phyloP scores from a whole-genome alignment of 1,139 yeast species.

The Debaryomyces udenii region DNA sequence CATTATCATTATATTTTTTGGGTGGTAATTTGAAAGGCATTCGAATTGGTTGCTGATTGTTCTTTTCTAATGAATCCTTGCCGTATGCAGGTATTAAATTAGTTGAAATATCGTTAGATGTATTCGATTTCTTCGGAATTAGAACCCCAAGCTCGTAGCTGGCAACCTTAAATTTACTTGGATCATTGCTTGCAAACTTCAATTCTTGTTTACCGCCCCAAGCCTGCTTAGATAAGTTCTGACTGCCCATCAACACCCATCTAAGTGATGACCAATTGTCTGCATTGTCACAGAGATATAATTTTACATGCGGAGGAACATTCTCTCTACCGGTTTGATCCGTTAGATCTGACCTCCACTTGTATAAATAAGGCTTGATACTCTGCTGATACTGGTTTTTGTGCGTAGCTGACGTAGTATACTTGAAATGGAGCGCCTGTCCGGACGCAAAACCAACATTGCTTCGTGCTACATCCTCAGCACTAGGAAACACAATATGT shows the following conservation, averaged over 20 bases:
- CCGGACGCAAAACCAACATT: conserved; percentile 53
- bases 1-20: conserved; percentile 35
- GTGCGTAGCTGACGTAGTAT: conserved; percentile 25
- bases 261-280: conserved; percentile 53
- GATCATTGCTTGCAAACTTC: conserved; percentile 18
- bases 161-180: conserved; percentile 28
- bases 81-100: conserved; percentile 42
- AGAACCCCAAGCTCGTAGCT: conserved; percentile 65
- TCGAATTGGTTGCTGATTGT: conserved; percentile 36
- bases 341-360: conserved; percentile 29
- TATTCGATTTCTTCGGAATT: conserved; percentile 27
- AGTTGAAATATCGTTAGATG: conserved; percentile 18
- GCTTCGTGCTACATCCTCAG: conserved; percentile 47
- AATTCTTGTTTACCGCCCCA: conserved; percentile 58
- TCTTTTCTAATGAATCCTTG: conserved; percentile 30
- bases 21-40: conserved; percentile 62
- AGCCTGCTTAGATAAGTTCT: conserved; percentile 67
- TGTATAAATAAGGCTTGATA: conserved; percentile 36
- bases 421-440: conserved; percentile 57
- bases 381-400: conserved; percentile 35
- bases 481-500: conserved; percentile 57
- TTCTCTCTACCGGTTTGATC: conserved; percentile 34
- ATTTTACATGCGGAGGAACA: conserved; percentile 44
- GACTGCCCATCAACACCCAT: conserved; percentile 71
- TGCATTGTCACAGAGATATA: conserved; percentile 46